phyloP scores from a whole-genome alignment of 768 basidiomycete genomes.

The Lepiota venenata region DNA sequence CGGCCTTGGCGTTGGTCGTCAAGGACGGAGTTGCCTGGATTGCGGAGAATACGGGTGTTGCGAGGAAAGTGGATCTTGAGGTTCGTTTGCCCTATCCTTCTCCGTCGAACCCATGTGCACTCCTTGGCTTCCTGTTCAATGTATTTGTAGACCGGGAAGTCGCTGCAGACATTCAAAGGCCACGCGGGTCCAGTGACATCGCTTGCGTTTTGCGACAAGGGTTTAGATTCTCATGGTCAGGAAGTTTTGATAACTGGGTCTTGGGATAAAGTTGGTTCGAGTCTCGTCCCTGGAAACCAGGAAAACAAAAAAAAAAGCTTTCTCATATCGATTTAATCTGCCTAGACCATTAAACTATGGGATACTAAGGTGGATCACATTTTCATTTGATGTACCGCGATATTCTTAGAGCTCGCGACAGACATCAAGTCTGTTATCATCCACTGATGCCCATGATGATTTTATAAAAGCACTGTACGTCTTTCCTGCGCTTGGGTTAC shows the following conservation, averaged over 20 bases:
- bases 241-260: constrained; percentile 81
- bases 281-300: background rate
- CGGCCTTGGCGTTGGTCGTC: constrained; percentile 69
- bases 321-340: constrained; percentile 11
- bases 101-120: background rate
- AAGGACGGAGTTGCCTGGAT: constrained; percentile 74
- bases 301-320: background rate
- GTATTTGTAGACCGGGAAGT: constrained; percentile 68
- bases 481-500: constrained; percentile 57
- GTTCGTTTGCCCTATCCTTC: constrained; percentile 35
- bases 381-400: background rate
- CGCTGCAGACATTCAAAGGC: constrained; percentile 70
- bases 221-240: constrained; percentile 32
- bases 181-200: constrained; percentile 90
- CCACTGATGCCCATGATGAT: constrained; percentile 78
- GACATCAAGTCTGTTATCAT: constrained; percentile 69
- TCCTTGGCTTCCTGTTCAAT: background rate
- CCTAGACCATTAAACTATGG: constrained; percentile 86
- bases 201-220: constrained; percentile 60
- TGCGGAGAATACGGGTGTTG: constrained; percentile 79
- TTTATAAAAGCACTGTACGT: constrained; percentile 87
- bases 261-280: constrained; percentile 75
- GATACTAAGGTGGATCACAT: constrained; percentile 56
- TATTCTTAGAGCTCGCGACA: constrained; percentile 25
- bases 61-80: constrained; percentile 73